phyloP scores from a whole-genome alignment of 768 basidiomycete species.

The Psilocybe subaeruginosa region DNA sequence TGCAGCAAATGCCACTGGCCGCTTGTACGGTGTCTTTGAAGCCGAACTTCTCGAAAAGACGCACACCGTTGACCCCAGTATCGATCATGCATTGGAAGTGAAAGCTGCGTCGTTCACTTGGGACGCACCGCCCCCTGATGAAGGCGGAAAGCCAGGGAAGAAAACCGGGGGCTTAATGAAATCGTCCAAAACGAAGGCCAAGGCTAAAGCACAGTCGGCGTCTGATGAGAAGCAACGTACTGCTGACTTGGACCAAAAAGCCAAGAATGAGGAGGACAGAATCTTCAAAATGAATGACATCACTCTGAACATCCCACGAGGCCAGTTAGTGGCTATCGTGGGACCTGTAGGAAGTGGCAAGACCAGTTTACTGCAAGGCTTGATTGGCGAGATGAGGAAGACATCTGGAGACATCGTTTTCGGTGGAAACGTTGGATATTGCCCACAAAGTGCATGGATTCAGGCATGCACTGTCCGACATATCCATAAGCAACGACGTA shows the following conservation, averaged over 20 bases:
- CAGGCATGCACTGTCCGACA: slow-evolving; percentile 45
- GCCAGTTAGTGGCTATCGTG: slow-evolving; percentile 83
- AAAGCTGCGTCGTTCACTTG: slow-evolving; percentile 80
- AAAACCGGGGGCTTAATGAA: slow-evolving; percentile 7
- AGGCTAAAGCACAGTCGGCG: slow-evolving; percentile 28
- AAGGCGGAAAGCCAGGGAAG: slow-evolving; percentile 27
- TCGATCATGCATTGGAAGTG: slow-evolving; percentile 70
- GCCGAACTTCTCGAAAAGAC: slow-evolving; percentile 75
- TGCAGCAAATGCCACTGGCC: slow-evolving; percentile 76
- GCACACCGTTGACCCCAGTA: slow-evolving; percentile 51
- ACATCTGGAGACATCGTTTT: slow-evolving; percentile 69
- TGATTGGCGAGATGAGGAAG: slow-evolving; percentile 84
- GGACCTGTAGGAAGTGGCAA: slow-evolving; percentile 80
- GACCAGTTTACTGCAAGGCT: slow-evolving; percentile 69
- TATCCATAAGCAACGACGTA: slow-evolving; percentile 4
- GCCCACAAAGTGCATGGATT: slow-evolving; percentile 91
- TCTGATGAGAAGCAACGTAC: slow-evolving; percentile 30
- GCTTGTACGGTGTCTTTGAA: slow-evolving; percentile 81
- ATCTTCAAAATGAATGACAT: slow-evolving; percentile 70
- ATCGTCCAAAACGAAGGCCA: slow-evolving; percentile 18
- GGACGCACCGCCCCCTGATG: slow-evolving; percentile 73
- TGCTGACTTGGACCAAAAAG: slow-evolving; percentile 26
- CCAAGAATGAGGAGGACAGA: slow-evolving; percentile 39
- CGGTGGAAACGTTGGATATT: slow-evolving; percentile 80
- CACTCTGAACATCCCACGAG: slow-evolving; percentile 69